Evolutionary conservation across 1,284 basidiomycete species (phyloP).

Genomic region (Tylopilus orsonianus): DNA sequence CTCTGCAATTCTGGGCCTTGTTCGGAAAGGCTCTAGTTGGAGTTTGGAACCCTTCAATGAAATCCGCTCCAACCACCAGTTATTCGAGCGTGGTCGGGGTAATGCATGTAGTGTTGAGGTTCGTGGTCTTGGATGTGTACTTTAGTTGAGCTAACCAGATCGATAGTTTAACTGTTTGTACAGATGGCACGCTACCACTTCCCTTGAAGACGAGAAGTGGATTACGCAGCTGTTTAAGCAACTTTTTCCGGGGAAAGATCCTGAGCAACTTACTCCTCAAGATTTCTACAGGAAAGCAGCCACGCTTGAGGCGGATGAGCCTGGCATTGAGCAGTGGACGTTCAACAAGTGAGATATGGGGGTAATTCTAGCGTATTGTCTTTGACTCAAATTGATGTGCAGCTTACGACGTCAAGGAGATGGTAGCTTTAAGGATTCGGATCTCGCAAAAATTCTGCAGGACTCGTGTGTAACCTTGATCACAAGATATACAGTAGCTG

Average conservation of each 20-base stretch:
- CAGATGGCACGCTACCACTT: slow-evolving; percentile 79
- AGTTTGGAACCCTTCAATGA: slow-evolving; percentile 69
- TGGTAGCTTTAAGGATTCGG: slow-evolving; percentile 65
- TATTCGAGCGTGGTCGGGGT: slow-evolving; percentile 73
- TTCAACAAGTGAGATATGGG: slow-evolving; percentile 51
- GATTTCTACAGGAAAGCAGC: slow-evolving; percentile 60
- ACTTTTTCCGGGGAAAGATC: slow-evolving; percentile 54
- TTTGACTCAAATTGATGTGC: slow-evolving; percentile 7
- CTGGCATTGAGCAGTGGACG: slow-evolving; percentile 63
- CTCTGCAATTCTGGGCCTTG: slow-evolving; percentile 69
- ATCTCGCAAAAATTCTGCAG: slow-evolving; percentile 69
- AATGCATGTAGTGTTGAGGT: slow-evolving; percentile 78
- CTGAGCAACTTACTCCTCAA: slow-evolving; percentile 49
- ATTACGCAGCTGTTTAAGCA: slow-evolving; percentile 46
- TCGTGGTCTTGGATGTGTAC: slow-evolving; percentile 16
- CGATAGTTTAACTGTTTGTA: slow-evolving; percentile 79
- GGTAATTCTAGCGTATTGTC: neutral
- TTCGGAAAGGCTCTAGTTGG: slow-evolving; percentile 69
- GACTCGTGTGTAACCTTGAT: slow-evolving; percentile 51
- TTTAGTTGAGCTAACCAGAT: slow-evolving; percentile 5
- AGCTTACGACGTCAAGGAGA: slow-evolving; percentile 65
- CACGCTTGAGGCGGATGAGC: slow-evolving; percentile 40
- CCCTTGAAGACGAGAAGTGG: slow-evolving; percentile 70
- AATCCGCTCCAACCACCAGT: slow-evolving; percentile 59
- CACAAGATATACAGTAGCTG: neutral